phyloP scores from a whole-genome alignment of 768 basidiomycete genomes.

The Erythrobasidium yunnanense region DNA sequence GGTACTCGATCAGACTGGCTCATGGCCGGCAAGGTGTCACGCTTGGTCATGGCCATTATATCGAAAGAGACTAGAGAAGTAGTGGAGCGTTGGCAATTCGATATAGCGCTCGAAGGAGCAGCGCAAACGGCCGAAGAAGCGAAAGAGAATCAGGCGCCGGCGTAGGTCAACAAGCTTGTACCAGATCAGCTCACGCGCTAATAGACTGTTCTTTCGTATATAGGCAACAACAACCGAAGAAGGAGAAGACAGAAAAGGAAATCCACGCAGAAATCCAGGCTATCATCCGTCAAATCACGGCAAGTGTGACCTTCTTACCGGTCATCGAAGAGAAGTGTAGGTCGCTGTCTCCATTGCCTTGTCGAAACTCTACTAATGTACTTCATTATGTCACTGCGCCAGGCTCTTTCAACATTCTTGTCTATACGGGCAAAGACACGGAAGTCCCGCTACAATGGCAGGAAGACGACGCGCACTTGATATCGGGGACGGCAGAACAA shows the following conservation, averaged over 20 bases:
- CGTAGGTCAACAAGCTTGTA: conserved; percentile 1
- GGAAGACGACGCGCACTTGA: conserved; percentile 51
- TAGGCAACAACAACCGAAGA: conserved; percentile 32
- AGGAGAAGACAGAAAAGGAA: conserved; percentile 50
- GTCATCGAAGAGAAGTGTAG: conserved; percentile 67
- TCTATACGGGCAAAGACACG: conserved; percentile 83
- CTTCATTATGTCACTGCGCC: background rate
- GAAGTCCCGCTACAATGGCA: conserved; percentile 94
- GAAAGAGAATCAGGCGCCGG: conserved; percentile 48
- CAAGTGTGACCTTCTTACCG: conserved; percentile 90
- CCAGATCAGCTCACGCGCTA: background rate
- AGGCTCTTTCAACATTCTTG: conserved; percentile 89
- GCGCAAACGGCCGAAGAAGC: conserved; percentile 19
- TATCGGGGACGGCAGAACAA: conserved; percentile 38
- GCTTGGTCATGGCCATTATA: conserved; percentile 89
- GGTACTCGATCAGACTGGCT: conserved; percentile 64
- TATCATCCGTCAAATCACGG: conserved; percentile 95
- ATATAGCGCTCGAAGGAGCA: conserved; percentile 70
- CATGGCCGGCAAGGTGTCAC: conserved; percentile 77
- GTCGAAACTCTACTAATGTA: background rate
- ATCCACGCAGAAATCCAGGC: conserved; percentile 96
- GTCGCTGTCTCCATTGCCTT: conserved; percentile 35
- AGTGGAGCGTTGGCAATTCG: conserved; percentile 96
- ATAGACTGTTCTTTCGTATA: background rate
- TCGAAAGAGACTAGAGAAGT: conserved; percentile 84